These are phyloP conservation scores for Aspergillus pseudoterreus DNA, from an alignment of 2,329 filamentous ascomycete species.

Conservation along the genomic window DNA sequence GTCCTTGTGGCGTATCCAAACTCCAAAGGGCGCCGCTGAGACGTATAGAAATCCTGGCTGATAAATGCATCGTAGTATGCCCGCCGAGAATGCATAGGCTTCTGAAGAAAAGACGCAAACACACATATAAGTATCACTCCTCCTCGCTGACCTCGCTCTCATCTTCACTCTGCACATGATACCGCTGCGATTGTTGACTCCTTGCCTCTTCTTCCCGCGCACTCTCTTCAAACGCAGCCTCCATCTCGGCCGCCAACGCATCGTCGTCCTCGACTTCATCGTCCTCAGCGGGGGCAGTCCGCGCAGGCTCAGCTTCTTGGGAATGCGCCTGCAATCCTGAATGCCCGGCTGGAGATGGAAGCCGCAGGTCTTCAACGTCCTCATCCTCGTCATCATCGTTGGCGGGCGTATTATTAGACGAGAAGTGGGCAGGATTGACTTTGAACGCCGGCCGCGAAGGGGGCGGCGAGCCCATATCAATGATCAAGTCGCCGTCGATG, in stretches of 20 bases:
- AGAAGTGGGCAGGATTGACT: conserved; percentile 40
- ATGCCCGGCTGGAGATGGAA: conserved; percentile 34
- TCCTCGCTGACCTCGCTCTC: conserved; percentile 67
- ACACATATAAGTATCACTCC: conserved; percentile 43
- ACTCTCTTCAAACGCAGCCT: conserved; percentile 49
- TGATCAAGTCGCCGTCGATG: conserved; percentile 45
- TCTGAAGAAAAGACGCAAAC: conserved; percentile 3
- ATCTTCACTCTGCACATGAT: conserved; percentile 43
- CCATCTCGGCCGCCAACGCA: conserved; percentile 56
- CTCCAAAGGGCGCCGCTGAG: conserved; percentile 4
- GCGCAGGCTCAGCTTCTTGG: conserved; percentile 12
- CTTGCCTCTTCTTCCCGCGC: conserved; percentile 41
- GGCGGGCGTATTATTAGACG: conserved; percentile 38
- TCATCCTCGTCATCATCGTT: conserved; percentile 36
- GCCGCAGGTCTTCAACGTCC: conserved; percentile 35
- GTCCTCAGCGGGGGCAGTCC: conserved; percentile 20
- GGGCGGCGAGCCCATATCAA: conserved; percentile 47
- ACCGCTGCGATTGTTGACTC: conserved; percentile 30
- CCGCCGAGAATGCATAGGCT: background rate
- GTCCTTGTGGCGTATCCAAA: background rate
- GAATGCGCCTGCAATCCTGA: conserved; percentile 12
- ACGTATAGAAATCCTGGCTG: conserved; percentile 8
- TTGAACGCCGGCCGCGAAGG: conserved; percentile 36
- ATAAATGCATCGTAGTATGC: conserved; percentile 1
- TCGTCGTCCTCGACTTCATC: conserved; percentile 44